Evolutionary conservation across 176 grass and related monocot species (phyloP).

Genomic region (Carex littledalei): DNA sequence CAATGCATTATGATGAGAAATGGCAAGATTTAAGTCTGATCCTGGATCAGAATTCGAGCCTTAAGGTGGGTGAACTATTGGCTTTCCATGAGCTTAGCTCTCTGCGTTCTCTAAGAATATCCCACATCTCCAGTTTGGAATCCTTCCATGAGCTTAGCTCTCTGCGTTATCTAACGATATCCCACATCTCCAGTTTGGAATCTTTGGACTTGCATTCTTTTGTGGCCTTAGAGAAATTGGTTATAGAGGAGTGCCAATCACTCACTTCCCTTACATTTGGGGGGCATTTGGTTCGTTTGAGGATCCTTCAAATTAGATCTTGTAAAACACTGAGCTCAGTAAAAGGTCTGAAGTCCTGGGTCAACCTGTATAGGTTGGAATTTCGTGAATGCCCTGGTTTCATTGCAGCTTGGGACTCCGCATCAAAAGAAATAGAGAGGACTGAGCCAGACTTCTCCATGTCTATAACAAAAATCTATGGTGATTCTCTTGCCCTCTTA

Average conservation of each 20-base stretch:
- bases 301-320: fast-evolving
- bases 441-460: neutral
- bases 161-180: neutral
- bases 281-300: neutral
- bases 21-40: too few relatives aligned
- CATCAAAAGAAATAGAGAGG: neutral
- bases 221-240: neutral
- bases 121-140: neutral
- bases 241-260: fast-evolving
- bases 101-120: neutral
- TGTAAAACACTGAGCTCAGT: neutral
- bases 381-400: fast-evolving
- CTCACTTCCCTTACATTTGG: neutral
- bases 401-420: neutral
- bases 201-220: neutral
- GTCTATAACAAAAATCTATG: neutral
- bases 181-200: neutral
- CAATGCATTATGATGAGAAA: too few relatives aligned
- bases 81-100: neutral
- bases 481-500: neutral
- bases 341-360: slow-evolving; percentile 11
- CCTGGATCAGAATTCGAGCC: too few relatives aligned
- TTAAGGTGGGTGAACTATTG: neutral
- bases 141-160: neutral
- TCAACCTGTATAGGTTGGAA: neutral